Percentiles rank a stretch among this genome's conserved stretches.
Evolutionary conservation across 2,329 filamentous ascomycete species (phyloP).

Genomic region (Fusarium sp.): DNA sequence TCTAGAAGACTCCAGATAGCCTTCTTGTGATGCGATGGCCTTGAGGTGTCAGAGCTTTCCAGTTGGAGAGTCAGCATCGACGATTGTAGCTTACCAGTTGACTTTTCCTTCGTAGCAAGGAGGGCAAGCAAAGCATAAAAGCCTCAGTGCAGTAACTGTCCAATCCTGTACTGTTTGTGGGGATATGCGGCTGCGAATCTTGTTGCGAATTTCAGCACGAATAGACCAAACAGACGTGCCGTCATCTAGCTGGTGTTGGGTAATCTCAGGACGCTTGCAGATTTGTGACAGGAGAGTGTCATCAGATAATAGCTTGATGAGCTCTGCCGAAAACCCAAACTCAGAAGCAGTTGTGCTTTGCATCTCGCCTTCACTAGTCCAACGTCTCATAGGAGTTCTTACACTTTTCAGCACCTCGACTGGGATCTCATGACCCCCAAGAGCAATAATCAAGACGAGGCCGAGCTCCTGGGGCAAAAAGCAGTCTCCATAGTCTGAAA

Average conservation of each 20-base stretch:
- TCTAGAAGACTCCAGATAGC: constrained; percentile 46
- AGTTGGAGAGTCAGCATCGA: accelerated
- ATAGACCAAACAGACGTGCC: constrained; percentile 37
- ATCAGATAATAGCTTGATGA: constrained; percentile 34
- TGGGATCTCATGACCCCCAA: constrained; percentile 42
- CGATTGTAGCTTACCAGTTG: constrained; percentile 39
- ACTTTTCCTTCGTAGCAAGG: constrained; percentile 50
- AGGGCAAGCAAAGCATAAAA: constrained; percentile 48
- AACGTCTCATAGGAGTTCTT: constrained; percentile 38
- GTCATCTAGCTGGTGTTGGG: constrained; percentile 32
- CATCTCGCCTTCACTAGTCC: constrained; percentile 46
- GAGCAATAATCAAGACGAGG: constrained; percentile 39
- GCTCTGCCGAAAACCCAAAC: constrained; percentile 40
- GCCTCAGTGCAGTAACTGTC: constrained; percentile 31
- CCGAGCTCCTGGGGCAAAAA: constrained; percentile 43
- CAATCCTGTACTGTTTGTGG: constrained; percentile 37
- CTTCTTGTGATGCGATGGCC: constrained; percentile 42
- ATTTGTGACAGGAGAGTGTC: constrained; percentile 20
- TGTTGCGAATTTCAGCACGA: constrained; percentile 1
- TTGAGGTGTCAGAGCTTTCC: constrained; percentile 17
- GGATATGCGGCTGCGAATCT: constrained; percentile 4
- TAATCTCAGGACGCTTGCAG: constrained; percentile 22
- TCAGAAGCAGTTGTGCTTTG: constrained; percentile 32
- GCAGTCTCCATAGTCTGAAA: constrained; percentile 43
- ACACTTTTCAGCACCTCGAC: constrained; percentile 40